Percentiles rank a stretch among this genome's conserved stretches.
phyloP scores from a whole-genome alignment of 257 asterid genomes.

The Striga asiatica region DNA sequence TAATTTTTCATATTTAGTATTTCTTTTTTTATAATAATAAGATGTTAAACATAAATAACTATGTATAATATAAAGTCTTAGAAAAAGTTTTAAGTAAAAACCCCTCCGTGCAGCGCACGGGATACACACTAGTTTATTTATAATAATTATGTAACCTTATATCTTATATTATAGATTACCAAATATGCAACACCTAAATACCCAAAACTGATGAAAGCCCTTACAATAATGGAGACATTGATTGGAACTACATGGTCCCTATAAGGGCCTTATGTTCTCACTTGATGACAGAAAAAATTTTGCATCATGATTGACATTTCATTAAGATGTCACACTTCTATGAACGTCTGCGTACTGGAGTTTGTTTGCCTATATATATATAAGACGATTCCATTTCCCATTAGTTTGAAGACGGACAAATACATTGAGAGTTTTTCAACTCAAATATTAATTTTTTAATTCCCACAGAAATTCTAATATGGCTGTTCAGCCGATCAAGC shows the following conservation, averaged over 20 bases:
- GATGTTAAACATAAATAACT: too few species aligned
- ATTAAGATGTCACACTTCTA: not conserved
- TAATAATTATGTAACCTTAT: too few species aligned
- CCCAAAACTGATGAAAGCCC: not conserved
- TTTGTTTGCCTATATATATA: conserved; percentile 17
- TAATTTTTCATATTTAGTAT: too few species aligned
- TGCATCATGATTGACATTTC: conserved; percentile 11
- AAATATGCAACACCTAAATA: not conserved
- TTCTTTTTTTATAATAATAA: too few species aligned
- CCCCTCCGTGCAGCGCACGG: too few species aligned
- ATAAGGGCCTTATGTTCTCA: conserved; percentile 6
- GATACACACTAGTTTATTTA: too few species aligned
- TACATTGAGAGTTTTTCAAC: not conserved
- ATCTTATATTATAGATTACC: not conserved
- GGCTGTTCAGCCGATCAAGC: conserved; percentile 15
- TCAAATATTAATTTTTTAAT: not conserved
- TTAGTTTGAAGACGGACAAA: not conserved
- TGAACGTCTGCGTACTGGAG: not conserved
- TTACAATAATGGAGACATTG: conserved; percentile 14
- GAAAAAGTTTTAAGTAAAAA: too few species aligned
- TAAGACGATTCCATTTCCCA: not conserved
- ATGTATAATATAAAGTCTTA: too few species aligned
- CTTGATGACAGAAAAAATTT: not conserved
- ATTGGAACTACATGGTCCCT: conserved; percentile 17
- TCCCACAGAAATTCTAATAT: not conserved